These are phyloP conservation scores for Hypoxylon sp. DNA, from an alignment of 2,329 filamentous ascomycete species.

Conservation along the genomic window DNA sequence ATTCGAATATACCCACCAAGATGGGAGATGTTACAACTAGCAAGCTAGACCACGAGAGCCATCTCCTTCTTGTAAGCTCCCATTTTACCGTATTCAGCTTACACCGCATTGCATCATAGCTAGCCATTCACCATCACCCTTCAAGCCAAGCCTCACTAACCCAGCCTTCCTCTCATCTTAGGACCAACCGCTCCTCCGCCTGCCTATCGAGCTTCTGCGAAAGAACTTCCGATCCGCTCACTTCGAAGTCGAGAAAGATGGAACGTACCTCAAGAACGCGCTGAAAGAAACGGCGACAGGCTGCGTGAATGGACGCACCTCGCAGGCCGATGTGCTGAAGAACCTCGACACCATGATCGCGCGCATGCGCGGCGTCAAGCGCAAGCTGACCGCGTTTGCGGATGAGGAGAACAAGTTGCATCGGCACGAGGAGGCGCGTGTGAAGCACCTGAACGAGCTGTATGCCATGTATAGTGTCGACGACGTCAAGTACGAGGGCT, in stretches of 20 bases:
- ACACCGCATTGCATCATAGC: constrained; percentile 12
- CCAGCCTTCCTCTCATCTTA: constrained; percentile 54
- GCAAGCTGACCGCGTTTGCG: constrained; percentile 83
- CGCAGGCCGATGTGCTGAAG: constrained; percentile 80
- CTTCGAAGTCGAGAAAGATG: constrained; percentile 81
- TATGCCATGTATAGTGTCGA: constrained; percentile 85
- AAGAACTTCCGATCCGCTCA: constrained; percentile 94
- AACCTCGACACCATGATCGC: constrained; percentile 88
- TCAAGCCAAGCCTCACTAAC: constrained; percentile 17
- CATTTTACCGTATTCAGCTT: not conserved
- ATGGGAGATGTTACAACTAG: constrained; percentile 75
- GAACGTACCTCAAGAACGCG: constrained; percentile 71
- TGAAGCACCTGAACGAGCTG: constrained; percentile 85
- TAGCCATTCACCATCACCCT: not conserved
- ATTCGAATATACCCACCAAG: constrained; percentile 37
- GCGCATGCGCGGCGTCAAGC: constrained; percentile 87
- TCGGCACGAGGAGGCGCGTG: constrained; percentile 80
- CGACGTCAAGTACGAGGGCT: constrained; percentile 93
- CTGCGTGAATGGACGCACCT: constrained; percentile 73
- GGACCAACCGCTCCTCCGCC: constrained; percentile 94
- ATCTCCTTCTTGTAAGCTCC: constrained; percentile 77
- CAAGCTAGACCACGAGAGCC: constrained; percentile 80
- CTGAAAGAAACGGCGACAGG: constrained; percentile 76
- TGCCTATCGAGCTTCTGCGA: constrained; percentile 91
- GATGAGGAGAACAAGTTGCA: constrained; percentile 86